Evolutionary conservation across 176 grass and related monocot genomes (phyloP), one percentile per base, ranked within the genome.

Genomic region (Oryza rufipogon): DNA sequence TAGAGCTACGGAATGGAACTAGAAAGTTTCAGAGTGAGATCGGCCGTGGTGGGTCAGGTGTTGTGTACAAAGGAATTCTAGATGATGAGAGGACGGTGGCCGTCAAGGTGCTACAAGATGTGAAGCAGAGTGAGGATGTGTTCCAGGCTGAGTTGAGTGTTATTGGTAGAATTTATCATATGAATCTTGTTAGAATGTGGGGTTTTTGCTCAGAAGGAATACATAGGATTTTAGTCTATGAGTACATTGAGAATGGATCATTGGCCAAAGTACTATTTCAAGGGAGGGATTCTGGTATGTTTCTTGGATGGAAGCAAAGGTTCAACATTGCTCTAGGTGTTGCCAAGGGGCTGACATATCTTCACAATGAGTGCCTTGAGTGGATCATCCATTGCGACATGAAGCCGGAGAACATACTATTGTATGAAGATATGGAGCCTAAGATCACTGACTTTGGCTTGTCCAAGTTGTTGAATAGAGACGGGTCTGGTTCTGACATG

Each of bases 1-100:
- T 66, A 1, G 86, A 91, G 84, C 54, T 94, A 26, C 66, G 77
- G 76, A 80, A 64, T 49, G 89, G 89, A 19, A 91, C 92, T 2
- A 25, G 19, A 33, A 86, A 87, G 64, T 91, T 94, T 47, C 52
- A 49, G 1, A 17, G 73, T 49, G 66, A 64, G 58, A 44, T 91
- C 54, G 88, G 88, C 2, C 54, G 68, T n/a, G 91, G 91, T 15
- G 77, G 88, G 5, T 93, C 91, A 1, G 85, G 85, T 12, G 39
- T 85, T 0, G 88, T 90, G 4, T 93, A 93, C 68, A 90, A 88
- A 16, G 91, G 88, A 9, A 4, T 79, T 73, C 60, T 91, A n/a
- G 86, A 73, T 0, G 72, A 91, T 1, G 60, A 22, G 15, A 79
- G 86, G 82, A 39, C 56, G 0, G 86, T 86, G 12, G 88, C 91